Percentiles rank a stretch among this genome's conserved stretches.
phyloP scores from a whole-genome alignment of 352 stramenopile genomes.

The Phytophthora sansomeana region DNA sequence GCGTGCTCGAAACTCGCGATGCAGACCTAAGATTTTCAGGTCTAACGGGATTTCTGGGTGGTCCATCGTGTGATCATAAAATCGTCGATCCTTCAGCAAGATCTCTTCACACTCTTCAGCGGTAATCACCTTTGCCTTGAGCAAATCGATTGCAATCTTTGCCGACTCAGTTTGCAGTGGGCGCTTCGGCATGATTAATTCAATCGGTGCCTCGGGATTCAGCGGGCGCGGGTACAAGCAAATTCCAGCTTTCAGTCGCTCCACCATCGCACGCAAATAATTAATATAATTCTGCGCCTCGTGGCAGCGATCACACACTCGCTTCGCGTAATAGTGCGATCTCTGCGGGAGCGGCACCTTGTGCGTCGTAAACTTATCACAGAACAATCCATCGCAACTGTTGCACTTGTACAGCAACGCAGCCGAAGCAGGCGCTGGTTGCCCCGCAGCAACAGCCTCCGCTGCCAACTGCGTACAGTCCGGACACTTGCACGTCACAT shows the following conservation, averaged over 20 bases:
- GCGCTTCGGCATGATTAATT: constrained; percentile 90
- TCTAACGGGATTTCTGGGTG: constrained; percentile 88
- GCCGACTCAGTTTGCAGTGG: constrained; percentile 81
- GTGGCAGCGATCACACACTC: constrained; percentile 88
- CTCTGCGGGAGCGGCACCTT: constrained; percentile 84
- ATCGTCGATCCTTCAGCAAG: constrained; percentile 80
- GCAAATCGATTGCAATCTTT: constrained; percentile 89
- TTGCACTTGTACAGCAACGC: constrained; percentile 84
- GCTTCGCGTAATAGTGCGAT: constrained; percentile 85
- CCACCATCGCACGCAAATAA: constrained; percentile 85
- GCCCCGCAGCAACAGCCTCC: constrained; percentile 33
- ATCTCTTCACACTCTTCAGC: constrained; percentile 91
- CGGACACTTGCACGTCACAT: constrained; percentile 74
- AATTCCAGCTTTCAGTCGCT: constrained; percentile 86
- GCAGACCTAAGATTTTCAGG: constrained; percentile 84
- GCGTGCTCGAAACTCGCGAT: constrained; percentile 87
- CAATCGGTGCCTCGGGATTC: constrained; percentile 84
- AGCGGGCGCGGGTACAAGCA: constrained; percentile 89
- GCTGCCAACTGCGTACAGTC: constrained; percentile 55
- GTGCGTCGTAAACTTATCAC: constrained; percentile 83
- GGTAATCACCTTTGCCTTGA: constrained; percentile 85
- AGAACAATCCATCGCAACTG: constrained; percentile 83
- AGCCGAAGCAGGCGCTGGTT: constrained; percentile 38
- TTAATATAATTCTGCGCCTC: constrained; percentile 88
- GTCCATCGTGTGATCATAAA: constrained; percentile 85